Evolutionary conservation across 2,329 filamentous ascomycete species (phyloP), one percentile per base, ranked within the genome.

Genomic region (Sclerotinia spermophila): DNA sequence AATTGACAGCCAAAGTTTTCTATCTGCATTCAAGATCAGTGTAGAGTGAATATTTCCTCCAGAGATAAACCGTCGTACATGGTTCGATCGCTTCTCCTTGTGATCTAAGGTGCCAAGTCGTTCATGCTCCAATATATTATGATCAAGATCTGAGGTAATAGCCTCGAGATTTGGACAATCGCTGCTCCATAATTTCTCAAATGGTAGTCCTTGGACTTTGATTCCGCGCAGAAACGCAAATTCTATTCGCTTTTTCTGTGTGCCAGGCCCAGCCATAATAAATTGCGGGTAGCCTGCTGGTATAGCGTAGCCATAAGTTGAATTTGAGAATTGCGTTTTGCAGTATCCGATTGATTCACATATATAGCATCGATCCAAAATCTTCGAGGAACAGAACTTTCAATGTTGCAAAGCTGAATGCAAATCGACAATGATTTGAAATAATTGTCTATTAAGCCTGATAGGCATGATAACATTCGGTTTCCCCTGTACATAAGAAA

Each of bases 251-350:
- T 65, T 13, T 48, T n/a, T 4, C 44, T 21, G 3, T n/a, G 51
- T 45, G 27, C 61, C 17, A 44, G 24, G 24, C 66, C 69, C 11
- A 69, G 48, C 71, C 62, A n/a, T n/a, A n/a, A n/a, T n/a, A 72
- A 60, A 71, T n/a, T 11, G 68, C 17, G 2, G 59, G 55, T 40
- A 19, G 74, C 73, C 6, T 48, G 10, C 30, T 73, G 55, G 55
- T 74, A 78, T 10, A 77, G 72, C 0, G 73, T 42, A 19, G 64
- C 67, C 74, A 76, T 77, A 19, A 72, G 56, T 4, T 68, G 56
- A 1, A 75, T 72, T 48, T 78, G 75, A 17, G 64, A 48, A 17
- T 59, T 71, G 2, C 71, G 69, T 48, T 76, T 75, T 1, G 40
- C 45, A 2, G 72, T 44, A 33, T 69, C 55, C 17, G 33, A 27